phyloP scores from a whole-genome alignment of 345 rosid species.

The Boechera divaricarpa region DNA sequence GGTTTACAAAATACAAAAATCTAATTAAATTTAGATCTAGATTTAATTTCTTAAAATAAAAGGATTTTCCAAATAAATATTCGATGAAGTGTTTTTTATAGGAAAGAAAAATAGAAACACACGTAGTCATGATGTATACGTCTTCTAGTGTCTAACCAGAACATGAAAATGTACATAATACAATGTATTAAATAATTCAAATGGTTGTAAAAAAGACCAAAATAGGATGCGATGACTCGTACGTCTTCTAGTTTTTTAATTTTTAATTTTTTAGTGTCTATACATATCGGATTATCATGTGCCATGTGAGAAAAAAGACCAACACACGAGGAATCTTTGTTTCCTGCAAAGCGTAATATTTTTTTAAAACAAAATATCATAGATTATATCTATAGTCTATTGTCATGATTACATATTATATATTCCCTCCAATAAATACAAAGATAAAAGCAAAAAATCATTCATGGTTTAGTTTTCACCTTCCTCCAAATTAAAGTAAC shows the following conservation, averaged over 20 bases:
- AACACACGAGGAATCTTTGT: conserved; percentile 30
- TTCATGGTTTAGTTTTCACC: neutral
- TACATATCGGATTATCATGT: conserved; percentile 33
- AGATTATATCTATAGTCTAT: neutral
- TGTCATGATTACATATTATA: conserved; percentile 26
- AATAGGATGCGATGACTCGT: conserved; percentile 3
- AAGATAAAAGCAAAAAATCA: conserved; percentile 1
- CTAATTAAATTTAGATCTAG: neutral
- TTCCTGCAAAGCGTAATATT: conserved; percentile 19
- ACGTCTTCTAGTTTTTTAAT: conserved; percentile 17
- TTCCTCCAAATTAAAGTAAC: conserved; percentile 24
- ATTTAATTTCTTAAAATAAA: neutral
- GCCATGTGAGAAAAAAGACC: conserved; percentile 37
- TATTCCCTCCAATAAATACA: neutral
- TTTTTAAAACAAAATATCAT: neutral
- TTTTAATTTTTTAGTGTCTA: too few relatives aligned
- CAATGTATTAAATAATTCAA: conserved; percentile 8
- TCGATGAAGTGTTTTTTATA: neutral
- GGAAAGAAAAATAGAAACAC: neutral
- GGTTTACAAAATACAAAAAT: neutral
- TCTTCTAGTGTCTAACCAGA: neutral
- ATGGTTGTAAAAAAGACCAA: conserved; percentile 32
- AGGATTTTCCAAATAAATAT: neutral
- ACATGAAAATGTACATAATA: neutral
- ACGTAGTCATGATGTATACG: neutral